Conservation (phyloP, 306 rosid genomes). For the Aeschynomene evenia region DNA sequence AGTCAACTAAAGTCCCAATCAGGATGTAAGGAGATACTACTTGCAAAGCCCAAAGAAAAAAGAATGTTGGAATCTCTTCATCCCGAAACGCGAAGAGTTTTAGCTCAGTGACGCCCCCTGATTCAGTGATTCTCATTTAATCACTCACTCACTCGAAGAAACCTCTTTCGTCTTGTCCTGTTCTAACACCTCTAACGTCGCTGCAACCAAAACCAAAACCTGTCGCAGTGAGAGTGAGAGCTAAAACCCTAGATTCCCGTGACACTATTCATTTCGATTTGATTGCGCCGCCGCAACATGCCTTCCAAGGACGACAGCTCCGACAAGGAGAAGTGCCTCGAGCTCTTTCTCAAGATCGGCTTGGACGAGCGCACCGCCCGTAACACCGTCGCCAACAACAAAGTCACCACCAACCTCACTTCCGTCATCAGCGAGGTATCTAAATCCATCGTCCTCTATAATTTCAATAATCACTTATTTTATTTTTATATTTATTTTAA, state of each 20-base stretch:
- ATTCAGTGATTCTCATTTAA: not conserved
- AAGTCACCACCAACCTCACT: slow-evolving; percentile 80
- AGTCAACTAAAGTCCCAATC: not conserved
- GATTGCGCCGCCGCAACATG: slow-evolving; percentile 32
- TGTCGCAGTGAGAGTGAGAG: not conserved
- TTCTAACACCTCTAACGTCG: not conserved
- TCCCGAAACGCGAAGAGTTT: not conserved
- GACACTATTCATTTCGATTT: not conserved
- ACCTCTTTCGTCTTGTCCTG: not conserved
- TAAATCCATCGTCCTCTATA: not conserved
- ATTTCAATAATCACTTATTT: not conserved
- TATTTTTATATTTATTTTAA: not conserved
- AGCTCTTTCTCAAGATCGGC: slow-evolving; percentile 68
- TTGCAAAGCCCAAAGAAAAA: not conserved
- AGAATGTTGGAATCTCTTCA: not conserved
- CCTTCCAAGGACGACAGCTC: slow-evolving; percentile 51
- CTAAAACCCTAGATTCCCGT: slow-evolving; percentile 31
- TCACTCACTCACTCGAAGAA: not conserved
- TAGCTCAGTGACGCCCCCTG: not conserved
- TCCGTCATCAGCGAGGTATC: slow-evolving; percentile 79
- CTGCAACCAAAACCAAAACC: not conserved
- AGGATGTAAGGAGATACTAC: not conserved
- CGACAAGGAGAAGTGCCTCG: slow-evolving; percentile 72
- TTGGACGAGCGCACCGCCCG: slow-evolving; percentile 85
- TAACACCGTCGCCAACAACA: slow-evolving; percentile 85